These are phyloP conservation scores for Pisolithus thermaeus DNA, from an alignment of 1,284 basidiomycete species.

Conservation along the genomic window DNA sequence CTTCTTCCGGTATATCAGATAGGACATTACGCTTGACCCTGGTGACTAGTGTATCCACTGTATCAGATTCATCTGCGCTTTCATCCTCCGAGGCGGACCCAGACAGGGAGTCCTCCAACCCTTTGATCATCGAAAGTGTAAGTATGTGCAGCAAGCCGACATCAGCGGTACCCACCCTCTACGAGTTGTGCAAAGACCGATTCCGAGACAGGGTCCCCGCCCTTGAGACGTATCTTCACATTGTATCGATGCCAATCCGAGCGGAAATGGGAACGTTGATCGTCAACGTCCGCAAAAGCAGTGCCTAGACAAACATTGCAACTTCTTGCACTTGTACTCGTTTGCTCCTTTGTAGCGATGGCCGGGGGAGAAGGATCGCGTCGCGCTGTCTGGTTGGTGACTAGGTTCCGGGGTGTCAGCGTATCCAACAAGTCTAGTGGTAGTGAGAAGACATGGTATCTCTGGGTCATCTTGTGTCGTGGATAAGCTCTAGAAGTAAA, in stretches of 20 bases:
- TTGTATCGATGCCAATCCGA: slow-evolving; percentile 99
- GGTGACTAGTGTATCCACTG: slow-evolving; percentile 63
- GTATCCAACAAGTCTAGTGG: slow-evolving; percentile 62
- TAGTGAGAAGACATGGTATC: slow-evolving; percentile 57
- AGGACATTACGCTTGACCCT: slow-evolving; percentile 48
- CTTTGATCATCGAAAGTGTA: slow-evolving; percentile 33
- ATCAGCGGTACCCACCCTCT: slow-evolving; percentile 50
- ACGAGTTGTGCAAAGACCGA: slow-evolving; percentile 70
- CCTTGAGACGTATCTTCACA: slow-evolving; percentile 73
- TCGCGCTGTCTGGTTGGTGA: slow-evolving; percentile 33
- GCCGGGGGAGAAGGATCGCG: slow-evolving; percentile 29
- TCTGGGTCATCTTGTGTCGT: slow-evolving; percentile 17
- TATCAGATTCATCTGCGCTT: slow-evolving; percentile 53
- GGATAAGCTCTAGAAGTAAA: background rate
- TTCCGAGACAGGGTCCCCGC: slow-evolving; percentile 60
- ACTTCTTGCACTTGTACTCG: slow-evolving; percentile 36
- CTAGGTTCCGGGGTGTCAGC: slow-evolving; percentile 57
- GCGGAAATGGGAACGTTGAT: slow-evolving; percentile 85
- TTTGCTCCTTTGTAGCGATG: slow-evolving; percentile 20
- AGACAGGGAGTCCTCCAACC: slow-evolving; percentile 82
- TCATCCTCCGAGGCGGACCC: slow-evolving; percentile 71
- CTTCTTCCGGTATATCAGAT: slow-evolving; percentile 42
- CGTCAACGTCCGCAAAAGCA: slow-evolving; percentile 69
- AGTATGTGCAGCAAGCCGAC: background rate
- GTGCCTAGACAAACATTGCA: slow-evolving; percentile 78